phyloP scores from a whole-genome alignment of 2,329 filamentous ascomycete species.

The Alternaria longipes region DNA sequence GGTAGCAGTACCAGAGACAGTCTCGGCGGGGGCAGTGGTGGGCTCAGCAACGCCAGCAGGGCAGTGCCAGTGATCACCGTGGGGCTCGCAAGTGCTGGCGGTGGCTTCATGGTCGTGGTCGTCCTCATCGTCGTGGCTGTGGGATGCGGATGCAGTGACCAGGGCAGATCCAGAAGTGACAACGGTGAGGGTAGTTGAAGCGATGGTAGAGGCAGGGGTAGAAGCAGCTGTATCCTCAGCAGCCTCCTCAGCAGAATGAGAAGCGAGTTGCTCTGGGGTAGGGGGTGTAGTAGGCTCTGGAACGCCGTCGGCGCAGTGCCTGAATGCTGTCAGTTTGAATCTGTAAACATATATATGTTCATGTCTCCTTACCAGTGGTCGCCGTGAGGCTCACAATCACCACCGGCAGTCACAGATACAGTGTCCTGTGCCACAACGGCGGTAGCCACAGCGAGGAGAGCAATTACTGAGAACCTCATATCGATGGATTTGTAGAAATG shows the following conservation, averaged over 20 bases:
- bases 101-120: conserved; percentile 37
- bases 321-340: conserved; percentile 1
- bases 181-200: conserved; percentile 1
- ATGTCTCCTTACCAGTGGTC: conserved; percentile 35
- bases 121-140: conserved; percentile 28
- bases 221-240: conserved; percentile 3
- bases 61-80: conserved; percentile 41
- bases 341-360: not conserved
- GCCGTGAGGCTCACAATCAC: conserved; percentile 33
- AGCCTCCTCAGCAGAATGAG: conserved; percentile 10
- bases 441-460: conserved; percentile 23
- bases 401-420: conserved; percentile 11
- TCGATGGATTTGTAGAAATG: conserved; percentile 14
- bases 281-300: conserved; percentile 18
- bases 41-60: conserved; percentile 39
- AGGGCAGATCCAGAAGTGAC: conserved; percentile 9
- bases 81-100: conserved; percentile 39
- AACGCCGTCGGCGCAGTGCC: conserved; percentile 21
- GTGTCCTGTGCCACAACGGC: conserved; percentile 30
- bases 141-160: conserved; percentile 6
- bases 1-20: conserved; percentile 14
- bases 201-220: not conserved
- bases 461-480: conserved; percentile 30
- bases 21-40: conserved; percentile 23
- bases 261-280: conserved; percentile 12